A percentile compares a stretch with the other conserved stretches of the same genome.
phyloP scores from a whole-genome alignment of 345 rosid genomes.

The Gossypium herbaceum region DNA sequence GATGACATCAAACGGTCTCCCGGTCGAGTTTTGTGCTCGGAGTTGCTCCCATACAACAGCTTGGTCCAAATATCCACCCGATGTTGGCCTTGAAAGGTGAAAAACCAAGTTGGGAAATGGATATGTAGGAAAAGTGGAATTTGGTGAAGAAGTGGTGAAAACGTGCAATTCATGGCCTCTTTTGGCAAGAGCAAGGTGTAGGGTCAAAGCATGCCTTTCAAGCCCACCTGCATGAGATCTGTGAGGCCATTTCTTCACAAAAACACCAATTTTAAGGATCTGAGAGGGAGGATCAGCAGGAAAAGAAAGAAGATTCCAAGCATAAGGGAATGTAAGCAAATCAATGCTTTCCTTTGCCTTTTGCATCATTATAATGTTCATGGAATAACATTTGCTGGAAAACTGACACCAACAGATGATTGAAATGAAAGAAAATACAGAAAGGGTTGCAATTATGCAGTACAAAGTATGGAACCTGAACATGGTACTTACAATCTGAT shows the following conservation, averaged over 20 bases:
- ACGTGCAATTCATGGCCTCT: slow-evolving; percentile 88
- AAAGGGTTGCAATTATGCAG: slow-evolving; percentile 38
- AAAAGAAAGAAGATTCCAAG: slow-evolving; percentile 78
- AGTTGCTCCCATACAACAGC: slow-evolving; percentile 65
- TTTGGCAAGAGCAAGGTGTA: slow-evolving; percentile 75
- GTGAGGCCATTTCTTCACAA: slow-evolving; percentile 89
- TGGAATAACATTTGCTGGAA: slow-evolving; percentile 39
- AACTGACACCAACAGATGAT: slow-evolving; percentile 49
- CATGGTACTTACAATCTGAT: slow-evolving; percentile 19
- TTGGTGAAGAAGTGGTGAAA: slow-evolving; percentile 58
- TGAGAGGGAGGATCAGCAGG: slow-evolving; percentile 30
- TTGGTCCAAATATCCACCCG: slow-evolving; percentile 79
- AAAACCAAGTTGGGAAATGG: slow-evolving; percentile 44
- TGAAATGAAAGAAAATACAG: slow-evolving; percentile 53
- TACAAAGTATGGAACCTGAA: slow-evolving; percentile 51
- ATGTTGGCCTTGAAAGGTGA: slow-evolving; percentile 71
- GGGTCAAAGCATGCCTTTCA: slow-evolving; percentile 79
- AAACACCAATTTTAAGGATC: slow-evolving; percentile 67
- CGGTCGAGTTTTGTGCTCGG: slow-evolving; percentile 56
- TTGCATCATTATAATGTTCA: slow-evolving; percentile 11
- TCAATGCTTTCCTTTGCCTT: slow-evolving; percentile 40
- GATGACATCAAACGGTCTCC: slow-evolving; percentile 73
- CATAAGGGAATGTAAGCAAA: slow-evolving; percentile 54
- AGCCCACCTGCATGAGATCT: slow-evolving; percentile 84
- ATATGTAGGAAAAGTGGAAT: slow-evolving; percentile 51